Base-by-base conservation (phyloP, 2,329 filamentous ascomycete genomes). In the Harringtonia lauricola region DNA sequence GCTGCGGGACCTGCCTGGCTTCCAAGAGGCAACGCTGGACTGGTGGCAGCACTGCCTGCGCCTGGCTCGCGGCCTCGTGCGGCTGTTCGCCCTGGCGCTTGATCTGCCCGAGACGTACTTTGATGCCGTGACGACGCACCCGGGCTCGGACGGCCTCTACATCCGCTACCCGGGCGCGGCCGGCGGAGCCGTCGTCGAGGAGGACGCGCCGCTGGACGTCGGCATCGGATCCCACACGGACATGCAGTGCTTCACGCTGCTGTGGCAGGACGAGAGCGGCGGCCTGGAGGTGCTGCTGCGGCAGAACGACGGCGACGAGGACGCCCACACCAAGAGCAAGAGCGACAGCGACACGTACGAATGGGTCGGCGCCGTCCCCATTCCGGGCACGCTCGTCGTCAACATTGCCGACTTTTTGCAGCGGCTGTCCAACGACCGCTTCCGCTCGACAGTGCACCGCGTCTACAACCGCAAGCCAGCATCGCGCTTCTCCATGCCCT, bases 321-420 rank as follows among this genome's bases (percentile, higher is more conserved):
- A 26, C 39, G 59, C 64, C 13, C 62, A 60, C 1, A 64, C 65
- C 41, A 35, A 17, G 9, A 26, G 24, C 41, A 35, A 22, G 14
- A n/a, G n/a, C n/a, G n/a, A n/a, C n/a, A n/a, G n/a, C n/a, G 2
- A 4, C 28, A n/a, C 17, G 28, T 46, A 46, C 31, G 44, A 46
- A 34, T 69, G 64, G 65, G 59, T 69, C 31, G 64, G 61, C 46
- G 60, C 59, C 17, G 55, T 59, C 3, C 66, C 66, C 1, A 61
- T 69, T n/a, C 56, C 63, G 18, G 66, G 64, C 1, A 71, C 68
- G 1, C 52, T 72, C 3, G 67, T 73, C 1, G 66, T 74, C 28
- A 73, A 73, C 45, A 71, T 72, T 49, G 70, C 67, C 3, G 70
- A 74, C 49, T 71, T 70, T 43, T 59, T 73, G 57, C 68, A 71